Evolutionary conservation across 1,284 basidiomycete species (phyloP).

Genomic region (Puccinia horiana): DNA sequence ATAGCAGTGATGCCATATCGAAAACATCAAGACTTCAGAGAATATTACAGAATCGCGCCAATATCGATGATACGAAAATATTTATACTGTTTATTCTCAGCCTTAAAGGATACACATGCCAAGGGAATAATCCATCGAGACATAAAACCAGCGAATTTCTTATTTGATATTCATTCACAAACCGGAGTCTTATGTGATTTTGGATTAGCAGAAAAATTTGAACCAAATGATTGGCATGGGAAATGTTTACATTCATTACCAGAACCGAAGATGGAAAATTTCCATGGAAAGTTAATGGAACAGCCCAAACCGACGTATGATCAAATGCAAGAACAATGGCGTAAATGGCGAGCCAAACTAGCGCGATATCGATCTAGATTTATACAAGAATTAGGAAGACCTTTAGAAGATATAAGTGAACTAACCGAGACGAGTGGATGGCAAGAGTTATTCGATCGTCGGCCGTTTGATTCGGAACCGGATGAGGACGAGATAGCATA

Average conservation of each 20-base stretch:
- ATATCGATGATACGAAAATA: constrained; percentile 82
- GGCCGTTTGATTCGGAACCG: constrained; percentile 24
- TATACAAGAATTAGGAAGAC: not conserved
- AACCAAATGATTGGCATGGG: constrained; percentile 53
- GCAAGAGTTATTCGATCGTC: not conserved
- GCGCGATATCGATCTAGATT: constrained; percentile 72
- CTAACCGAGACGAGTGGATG: constrained; percentile 9
- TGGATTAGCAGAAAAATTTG: constrained; percentile 73
- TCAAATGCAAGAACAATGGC: constrained; percentile 68
- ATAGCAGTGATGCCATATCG: constrained; percentile 94
- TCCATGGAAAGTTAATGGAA: constrained; percentile 57
- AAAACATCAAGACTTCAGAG: constrained; percentile 88
- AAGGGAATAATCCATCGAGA: constrained; percentile 91
- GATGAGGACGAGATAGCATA: constrained; percentile 19
- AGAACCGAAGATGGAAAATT: constrained; percentile 58
- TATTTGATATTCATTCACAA: constrained; percentile 83
- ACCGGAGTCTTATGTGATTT: constrained; percentile 91
- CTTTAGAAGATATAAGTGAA: constrained; percentile 17
- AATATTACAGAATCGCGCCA: constrained; percentile 67
- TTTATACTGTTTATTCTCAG: constrained; percentile 86
- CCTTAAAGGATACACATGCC: constrained; percentile 83
- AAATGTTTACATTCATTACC: constrained; percentile 56
- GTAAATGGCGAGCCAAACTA: constrained; percentile 66
- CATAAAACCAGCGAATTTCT: constrained; percentile 97
- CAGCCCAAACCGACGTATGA: constrained; percentile 68